Percentiles rank a stretch among this genome's conserved stretches.
Evolutionary conservation across 2,329 filamentous ascomycete species (phyloP).

Genomic region (Neodidymelliopsis sp.): DNA sequence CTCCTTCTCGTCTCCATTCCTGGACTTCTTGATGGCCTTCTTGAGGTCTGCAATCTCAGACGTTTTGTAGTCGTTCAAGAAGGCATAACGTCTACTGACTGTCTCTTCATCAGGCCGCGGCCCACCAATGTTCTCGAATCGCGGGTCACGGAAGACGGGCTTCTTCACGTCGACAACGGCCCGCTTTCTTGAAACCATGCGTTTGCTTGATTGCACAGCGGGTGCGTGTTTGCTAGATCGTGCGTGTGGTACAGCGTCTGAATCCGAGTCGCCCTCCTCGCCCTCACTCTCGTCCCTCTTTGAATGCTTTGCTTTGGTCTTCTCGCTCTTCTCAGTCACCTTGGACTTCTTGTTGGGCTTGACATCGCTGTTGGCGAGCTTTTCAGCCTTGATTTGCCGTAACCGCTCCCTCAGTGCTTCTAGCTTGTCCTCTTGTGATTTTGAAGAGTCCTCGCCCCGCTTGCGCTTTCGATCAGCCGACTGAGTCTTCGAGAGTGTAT

Average conservation of each 20-base stretch:
- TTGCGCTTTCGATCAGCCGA: slow-evolving; percentile 51
- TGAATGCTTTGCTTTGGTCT: slow-evolving; percentile 4
- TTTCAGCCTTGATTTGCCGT: slow-evolving; percentile 53
- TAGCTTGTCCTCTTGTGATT: slow-evolving; percentile 56
- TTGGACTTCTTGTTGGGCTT: slow-evolving; percentile 27
- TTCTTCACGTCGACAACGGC: slow-evolving; percentile 72
- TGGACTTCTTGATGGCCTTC: slow-evolving; percentile 70
- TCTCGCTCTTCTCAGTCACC: slow-evolving; percentile 14
- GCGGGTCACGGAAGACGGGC: slow-evolving; percentile 74
- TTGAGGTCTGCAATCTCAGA: slow-evolving; percentile 82
- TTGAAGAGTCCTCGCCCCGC: slow-evolving; percentile 48
- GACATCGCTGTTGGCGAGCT: slow-evolving; percentile 34
- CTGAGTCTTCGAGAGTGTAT: slow-evolving; percentile 61
- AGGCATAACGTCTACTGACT: slow-evolving; percentile 78
- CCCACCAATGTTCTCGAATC: slow-evolving; percentile 76
- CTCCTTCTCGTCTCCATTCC: slow-evolving; percentile 71
- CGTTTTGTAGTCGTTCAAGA: slow-evolving; percentile 85
- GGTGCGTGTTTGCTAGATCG: slow-evolving; percentile 88
- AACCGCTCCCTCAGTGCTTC: slow-evolving; percentile 55
- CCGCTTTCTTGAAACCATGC: slow-evolving; percentile 81
- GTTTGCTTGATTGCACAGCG: slow-evolving; percentile 80
- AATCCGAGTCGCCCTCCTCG: slow-evolving; percentile 39
- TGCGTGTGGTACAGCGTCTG: slow-evolving; percentile 48
- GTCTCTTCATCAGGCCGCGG: slow-evolving; percentile 63
- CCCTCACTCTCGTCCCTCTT: slow-evolving; percentile 44